phyloP scores from a whole-genome alignment of 805 yeast species.

The Candida verbasci region DNA sequence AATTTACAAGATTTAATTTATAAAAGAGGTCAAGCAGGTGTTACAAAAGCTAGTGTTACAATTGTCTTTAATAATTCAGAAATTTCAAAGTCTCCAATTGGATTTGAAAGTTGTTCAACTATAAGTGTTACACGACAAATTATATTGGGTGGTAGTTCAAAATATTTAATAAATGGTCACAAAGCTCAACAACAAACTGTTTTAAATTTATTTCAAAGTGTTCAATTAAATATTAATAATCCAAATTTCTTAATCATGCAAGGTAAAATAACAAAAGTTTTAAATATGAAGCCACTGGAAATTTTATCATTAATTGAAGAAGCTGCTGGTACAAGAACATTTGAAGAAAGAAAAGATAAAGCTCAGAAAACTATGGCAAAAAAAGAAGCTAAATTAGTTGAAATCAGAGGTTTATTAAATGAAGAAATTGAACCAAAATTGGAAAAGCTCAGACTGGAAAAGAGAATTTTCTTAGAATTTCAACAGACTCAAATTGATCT shows the following conservation, averaged over 20 bases:
- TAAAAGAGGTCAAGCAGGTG: constrained; percentile 97
- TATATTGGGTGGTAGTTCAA: constrained; percentile 85
- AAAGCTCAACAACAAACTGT: constrained; percentile 94
- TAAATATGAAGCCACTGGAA: constrained; percentile 93
- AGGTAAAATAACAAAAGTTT: constrained; percentile 94
- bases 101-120: constrained; percentile 70
- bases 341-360: constrained; percentile 87
- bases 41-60: constrained; percentile 93
- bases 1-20: constrained; percentile 91
- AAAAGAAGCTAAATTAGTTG: constrained; percentile 79
- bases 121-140: constrained; percentile 91
- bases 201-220: constrained; percentile 84
- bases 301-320: constrained; percentile 90
- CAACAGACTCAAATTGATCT: constrained; percentile 80
- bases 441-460: constrained; percentile 74
- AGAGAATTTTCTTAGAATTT: constrained; percentile 75
- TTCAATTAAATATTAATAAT: constrained; percentile 91
- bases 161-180: constrained; percentile 91
- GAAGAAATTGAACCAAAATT: constrained; percentile 95
- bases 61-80: constrained; percentile 91
- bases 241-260: constrained; percentile 98
- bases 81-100: constrained; percentile 73
- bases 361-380: constrained; percentile 90
- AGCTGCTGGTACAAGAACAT: constrained; percentile 96
- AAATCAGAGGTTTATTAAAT: constrained; percentile 63